A percentile compares a stretch with the other conserved stretches of the same genome.
phyloP scores from a whole-genome alignment of 805 yeast species.

The Debaryomyces tyrocola region DNA sequence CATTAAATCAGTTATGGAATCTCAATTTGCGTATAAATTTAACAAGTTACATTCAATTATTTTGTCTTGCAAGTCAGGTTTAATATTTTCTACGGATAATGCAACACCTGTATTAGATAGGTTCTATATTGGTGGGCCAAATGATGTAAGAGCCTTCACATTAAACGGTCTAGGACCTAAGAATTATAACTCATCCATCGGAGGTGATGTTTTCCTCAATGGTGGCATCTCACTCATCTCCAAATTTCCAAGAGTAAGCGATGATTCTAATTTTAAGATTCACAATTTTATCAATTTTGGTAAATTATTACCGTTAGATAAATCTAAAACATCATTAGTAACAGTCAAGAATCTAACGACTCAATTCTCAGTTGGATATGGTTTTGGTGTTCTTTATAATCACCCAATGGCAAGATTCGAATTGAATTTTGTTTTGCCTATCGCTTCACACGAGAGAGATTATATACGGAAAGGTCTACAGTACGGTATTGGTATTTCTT shows the following conservation, averaged over 20 bases:
- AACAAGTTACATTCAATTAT: slow-evolving; percentile 20
- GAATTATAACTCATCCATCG: slow-evolving; percentile 47
- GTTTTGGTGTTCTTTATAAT: slow-evolving; percentile 51
- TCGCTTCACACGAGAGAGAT: slow-evolving; percentile 46
- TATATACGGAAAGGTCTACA: slow-evolving; percentile 53
- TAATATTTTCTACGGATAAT: slow-evolving; percentile 21
- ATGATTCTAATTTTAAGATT: slow-evolving; percentile 47
- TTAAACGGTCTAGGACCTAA: slow-evolving; percentile 58
- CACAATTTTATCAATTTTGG: slow-evolving; percentile 53
- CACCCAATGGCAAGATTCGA: slow-evolving; percentile 62
- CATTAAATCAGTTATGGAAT: slow-evolving; percentile 43
- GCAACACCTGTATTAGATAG: slow-evolving; percentile 49
- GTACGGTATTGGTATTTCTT: slow-evolving; percentile 60
- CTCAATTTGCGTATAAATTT: slow-evolving; percentile 31
- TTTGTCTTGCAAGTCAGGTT: slow-evolving; percentile 32
- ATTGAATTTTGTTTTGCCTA: slow-evolving; percentile 54
- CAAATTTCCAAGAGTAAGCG: slow-evolving; percentile 39
- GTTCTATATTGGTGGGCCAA: slow-evolving; percentile 60
- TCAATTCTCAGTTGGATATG: slow-evolving; percentile 40
- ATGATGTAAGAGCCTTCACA: slow-evolving; percentile 53
- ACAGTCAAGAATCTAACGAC: slow-evolving; percentile 4
- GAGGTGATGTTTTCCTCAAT: slow-evolving; percentile 51
- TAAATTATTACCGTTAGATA: slow-evolving; percentile 32
- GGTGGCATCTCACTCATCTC: slow-evolving; percentile 48
- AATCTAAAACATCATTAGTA: slow-evolving; percentile 3